These are phyloP conservation scores for Cyclostephanos invisitatus DNA, from an alignment of 108 stramenopile species.

Conservation along the genomic window DNA sequence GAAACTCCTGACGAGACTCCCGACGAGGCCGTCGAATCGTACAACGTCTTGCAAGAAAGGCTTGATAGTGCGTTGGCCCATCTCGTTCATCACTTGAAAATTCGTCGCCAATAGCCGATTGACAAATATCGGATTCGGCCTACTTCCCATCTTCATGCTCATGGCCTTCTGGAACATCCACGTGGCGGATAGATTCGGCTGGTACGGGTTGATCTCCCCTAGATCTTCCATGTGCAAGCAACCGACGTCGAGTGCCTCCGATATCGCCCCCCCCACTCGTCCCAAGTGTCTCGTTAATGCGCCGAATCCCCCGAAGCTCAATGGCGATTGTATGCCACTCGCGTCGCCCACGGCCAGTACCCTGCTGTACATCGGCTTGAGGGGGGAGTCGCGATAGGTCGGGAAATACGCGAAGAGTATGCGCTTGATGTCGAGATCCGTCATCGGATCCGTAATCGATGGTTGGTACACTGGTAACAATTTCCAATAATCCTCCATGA, in stretches of 20 bases:
- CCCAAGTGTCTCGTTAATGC: slow-evolving; percentile 88
- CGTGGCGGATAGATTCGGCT: slow-evolving; percentile 88
- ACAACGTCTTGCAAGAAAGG: slow-evolving; percentile 94
- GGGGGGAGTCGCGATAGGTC: slow-evolving; percentile 91
- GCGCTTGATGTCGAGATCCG: slow-evolving; percentile 81
- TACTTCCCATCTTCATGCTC: slow-evolving; percentile 83
- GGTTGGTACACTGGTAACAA: slow-evolving; percentile 85
- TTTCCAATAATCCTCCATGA: slow-evolving; percentile 95
- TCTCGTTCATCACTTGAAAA: slow-evolving; percentile 86
- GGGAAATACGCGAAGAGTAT: slow-evolving; percentile 93
- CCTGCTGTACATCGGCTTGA: slow-evolving; percentile 80
- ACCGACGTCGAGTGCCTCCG: slow-evolving; percentile 84
- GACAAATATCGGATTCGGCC: slow-evolving; percentile 78
- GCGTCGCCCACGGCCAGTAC: slow-evolving; percentile 87
- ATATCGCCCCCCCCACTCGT: slow-evolving; percentile 75
- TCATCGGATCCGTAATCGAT: slow-evolving; percentile 69
- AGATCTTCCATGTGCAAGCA: slow-evolving; percentile 84
- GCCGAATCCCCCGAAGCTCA: slow-evolving; percentile 97
- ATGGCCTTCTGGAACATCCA: slow-evolving; percentile 99
- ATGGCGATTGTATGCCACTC: slow-evolving; percentile 92
- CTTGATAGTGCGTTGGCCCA: slow-evolving; percentile 73
- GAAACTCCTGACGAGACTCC: slow-evolving; percentile 74
- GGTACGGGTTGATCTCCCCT: slow-evolving; percentile 89
- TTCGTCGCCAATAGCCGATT: slow-evolving; percentile 88
- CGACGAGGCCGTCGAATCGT: slow-evolving; percentile 80